These are phyloP conservation scores for Cornus suecica DNA, from an alignment of 148 eudicot genomes.

Conservation along the genomic window DNA sequence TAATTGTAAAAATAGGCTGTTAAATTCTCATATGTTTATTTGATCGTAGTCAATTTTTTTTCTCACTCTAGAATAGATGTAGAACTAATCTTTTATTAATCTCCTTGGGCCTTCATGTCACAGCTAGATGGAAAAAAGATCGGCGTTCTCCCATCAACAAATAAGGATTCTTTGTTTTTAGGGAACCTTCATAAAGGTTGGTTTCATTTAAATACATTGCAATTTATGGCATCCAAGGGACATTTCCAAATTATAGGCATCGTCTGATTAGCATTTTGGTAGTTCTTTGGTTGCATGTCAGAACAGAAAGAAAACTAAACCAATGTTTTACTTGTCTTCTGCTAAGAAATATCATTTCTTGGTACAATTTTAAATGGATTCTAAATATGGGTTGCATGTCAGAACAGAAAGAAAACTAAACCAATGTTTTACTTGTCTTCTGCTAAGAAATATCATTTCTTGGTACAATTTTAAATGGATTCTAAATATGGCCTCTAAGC, in stretches of 20 bases:
- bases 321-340: not conserved
- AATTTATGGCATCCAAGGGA: not conserved
- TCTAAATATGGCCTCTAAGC: not conserved
- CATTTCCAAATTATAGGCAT: not conserved
- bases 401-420: not conserved
- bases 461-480: not conserved
- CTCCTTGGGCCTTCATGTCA: conserved; percentile 17
- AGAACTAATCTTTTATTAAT: conserved; percentile 10
- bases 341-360: too few relatives aligned
- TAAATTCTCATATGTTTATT: not conserved
- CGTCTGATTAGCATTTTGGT: not conserved
- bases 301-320: not conserved
- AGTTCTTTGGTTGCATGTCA: conserved; percentile 5
- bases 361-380: not conserved
- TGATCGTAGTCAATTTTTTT: not conserved
- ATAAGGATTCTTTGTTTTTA: conserved; percentile 56
- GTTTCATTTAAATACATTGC: conserved; percentile 7
- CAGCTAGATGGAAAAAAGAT: conserved; percentile 81
- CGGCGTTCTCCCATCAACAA: conserved; percentile 66
- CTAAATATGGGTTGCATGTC: conserved; percentile 8
- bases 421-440: not conserved
- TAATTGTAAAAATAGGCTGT: too few relatives aligned
- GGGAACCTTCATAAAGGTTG: conserved; percentile 78
- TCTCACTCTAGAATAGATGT: not conserved
- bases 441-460: too few relatives aligned